Base-by-base conservation (phyloP, 495 filamentous ascomycete genomes). In the Aspergillus nidulans region DNA sequence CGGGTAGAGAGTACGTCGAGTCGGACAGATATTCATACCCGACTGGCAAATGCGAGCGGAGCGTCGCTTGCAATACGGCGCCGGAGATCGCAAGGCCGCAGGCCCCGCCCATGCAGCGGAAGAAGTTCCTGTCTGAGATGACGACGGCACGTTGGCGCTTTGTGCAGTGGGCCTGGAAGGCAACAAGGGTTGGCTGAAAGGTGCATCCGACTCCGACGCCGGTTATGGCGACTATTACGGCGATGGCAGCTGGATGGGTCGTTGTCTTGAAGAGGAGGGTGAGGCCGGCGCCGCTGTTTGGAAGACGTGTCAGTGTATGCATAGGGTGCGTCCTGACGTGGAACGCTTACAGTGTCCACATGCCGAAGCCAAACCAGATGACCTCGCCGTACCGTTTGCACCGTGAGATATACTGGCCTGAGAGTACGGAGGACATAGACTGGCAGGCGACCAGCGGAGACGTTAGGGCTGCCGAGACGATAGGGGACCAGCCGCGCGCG, bases 131-230 rank as follows among this genome's bases (percentile, higher is more conserved):
- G 52, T 82, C 75, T 10, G 77, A 78, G 23, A 83, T 85, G 7
- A 82, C 76, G 1, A 86, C 77, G 0, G 84, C 84, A 41, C 83
- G 72, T 45, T 87, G 80, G 1, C 75, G 63, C 43, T 82, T 79
- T 13, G 69, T 74, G 34, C 73, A 81, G 61, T 85, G 81, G 9
- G 84, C 81, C 63, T 86, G 83, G 19, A 83, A 63, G 8, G 84
- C 84, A n/a, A 87, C 78, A 0, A 87, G 69, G 15, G 76, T 76
- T 13, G 83, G 83, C 57, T 86, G 83, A 56, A 85, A 83, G 13
- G 77, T 77, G 47, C 69, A 71, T n/a, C 84, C 84, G 4, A 82
- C 63, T 3, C 84, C 84, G 3, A 75, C 58, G 10, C 84, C 84
- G 25, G 78, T 67, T 13, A 85, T 61, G 4, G 70, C 61, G 16